A percentile compares a stretch with the other conserved stretches of the same genome.
Conservation (phyloP, 441 rosid genomes). For the Isatis lusitanica region DNA sequence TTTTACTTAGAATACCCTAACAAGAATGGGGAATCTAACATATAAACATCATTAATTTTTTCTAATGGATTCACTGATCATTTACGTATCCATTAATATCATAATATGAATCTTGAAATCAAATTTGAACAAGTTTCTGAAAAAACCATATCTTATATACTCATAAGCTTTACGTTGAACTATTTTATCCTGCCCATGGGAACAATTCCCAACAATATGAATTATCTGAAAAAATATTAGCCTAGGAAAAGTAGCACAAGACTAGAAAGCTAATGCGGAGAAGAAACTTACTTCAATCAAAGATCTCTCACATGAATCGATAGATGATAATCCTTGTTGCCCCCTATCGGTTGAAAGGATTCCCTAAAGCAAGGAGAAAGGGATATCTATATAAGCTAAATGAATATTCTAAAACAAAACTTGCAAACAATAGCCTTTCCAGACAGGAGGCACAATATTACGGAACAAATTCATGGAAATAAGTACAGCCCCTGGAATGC, state of each 20-base stretch:
- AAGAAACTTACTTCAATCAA: constrained; percentile 67
- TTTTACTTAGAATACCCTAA: constrained; percentile 3
- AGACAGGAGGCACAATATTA: constrained; percentile 10
- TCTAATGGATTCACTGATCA: background rate
- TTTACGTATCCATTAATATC: constrained; percentile 1
- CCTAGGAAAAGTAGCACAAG: constrained; percentile 5
- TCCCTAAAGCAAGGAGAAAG: constrained; percentile 55
- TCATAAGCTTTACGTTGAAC: background rate
- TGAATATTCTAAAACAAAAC: background rate
- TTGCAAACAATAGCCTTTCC: constrained; percentile 14
- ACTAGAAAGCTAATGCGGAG: constrained; percentile 20
- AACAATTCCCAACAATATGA: constrained; percentile 5
- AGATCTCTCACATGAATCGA: constrained; percentile 79
- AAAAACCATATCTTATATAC: constrained; percentile 14
- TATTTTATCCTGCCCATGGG: background rate
- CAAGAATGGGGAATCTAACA: constrained; percentile 15
- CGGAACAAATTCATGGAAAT: constrained; percentile 12
- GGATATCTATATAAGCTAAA: constrained; percentile 12
- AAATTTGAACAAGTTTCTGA: constrained; percentile 2
- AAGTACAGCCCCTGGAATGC: constrained; percentile 10
- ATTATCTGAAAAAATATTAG: constrained; percentile 14
- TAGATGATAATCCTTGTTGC: constrained; percentile 63
- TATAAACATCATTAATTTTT: background rate
- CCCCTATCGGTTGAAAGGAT: constrained; percentile 96
- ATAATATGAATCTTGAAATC: constrained; percentile 1